These are phyloP conservation scores for Ilex aquifolium DNA, from an alignment of 257 asterid species.

Conservation along the genomic window DNA sequence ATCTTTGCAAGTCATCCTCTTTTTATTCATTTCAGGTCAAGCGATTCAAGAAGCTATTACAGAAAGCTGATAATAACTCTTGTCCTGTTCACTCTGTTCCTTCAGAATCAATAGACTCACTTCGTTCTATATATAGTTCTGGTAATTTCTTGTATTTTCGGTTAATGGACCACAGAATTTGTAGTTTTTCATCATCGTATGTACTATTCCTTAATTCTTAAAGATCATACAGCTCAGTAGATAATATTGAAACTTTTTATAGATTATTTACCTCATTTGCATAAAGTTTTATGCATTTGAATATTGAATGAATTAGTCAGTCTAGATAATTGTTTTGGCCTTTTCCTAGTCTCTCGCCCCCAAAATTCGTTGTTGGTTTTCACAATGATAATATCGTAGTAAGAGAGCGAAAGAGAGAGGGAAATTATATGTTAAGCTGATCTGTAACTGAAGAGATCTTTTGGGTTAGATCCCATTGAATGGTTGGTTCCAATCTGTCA, in stretches of 20 bases:
- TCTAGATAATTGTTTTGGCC: no score
- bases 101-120: slow-evolving; percentile 55
- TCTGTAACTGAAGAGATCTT: neutral
- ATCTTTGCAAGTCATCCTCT: neutral
- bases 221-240: no score
- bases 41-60: slow-evolving; percentile 54
- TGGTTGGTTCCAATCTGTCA: neutral
- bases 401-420: neutral
- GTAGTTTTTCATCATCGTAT: no score
- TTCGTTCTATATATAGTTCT: slow-evolving; percentile 36
- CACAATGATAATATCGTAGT: no score
- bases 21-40: slow-evolving; percentile 42
- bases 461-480: neutral
- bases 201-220: no score
- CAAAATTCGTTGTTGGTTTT: no score
- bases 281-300: no score
- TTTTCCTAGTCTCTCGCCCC: no score
- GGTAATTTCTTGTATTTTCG: slow-evolving; percentile 30
- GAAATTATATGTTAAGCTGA: no score
- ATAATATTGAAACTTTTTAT: no score
- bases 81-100: slow-evolving; percentile 55
- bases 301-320: no score
- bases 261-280: no score
- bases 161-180: neutral
- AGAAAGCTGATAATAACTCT: slow-evolving; percentile 57